A percentile compares a stretch with the other conserved stretches of the same genome.
phyloP scores from a whole-genome alignment of 441 rosid genomes.

The Populus trichocarpa region DNA sequence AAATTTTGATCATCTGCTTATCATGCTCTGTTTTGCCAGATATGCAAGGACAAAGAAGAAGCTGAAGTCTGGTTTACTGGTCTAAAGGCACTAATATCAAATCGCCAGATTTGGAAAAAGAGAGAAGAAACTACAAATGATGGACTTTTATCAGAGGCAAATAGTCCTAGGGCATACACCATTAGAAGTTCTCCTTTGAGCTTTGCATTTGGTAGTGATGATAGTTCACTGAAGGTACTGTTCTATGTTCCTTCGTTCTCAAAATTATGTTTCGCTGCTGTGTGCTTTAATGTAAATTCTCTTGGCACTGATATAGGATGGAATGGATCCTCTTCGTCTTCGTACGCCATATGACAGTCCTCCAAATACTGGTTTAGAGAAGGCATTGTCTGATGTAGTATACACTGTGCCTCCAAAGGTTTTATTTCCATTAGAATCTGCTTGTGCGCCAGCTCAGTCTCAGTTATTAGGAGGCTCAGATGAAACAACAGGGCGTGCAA shows the following conservation, averaged over 20 bases:
- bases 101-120: constrained; percentile 64
- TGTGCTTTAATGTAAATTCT: constrained; percentile 12
- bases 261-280: background rate
- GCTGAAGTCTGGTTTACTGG: constrained; percentile 62
- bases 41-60: constrained; percentile 46
- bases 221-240: constrained; percentile 80
- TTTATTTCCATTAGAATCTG: constrained; percentile 71
- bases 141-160: constrained; percentile 86
- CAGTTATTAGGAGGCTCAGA: constrained; percentile 48
- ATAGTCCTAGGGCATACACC: constrained; percentile 85
- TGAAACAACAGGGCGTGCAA: constrained; percentile 41
- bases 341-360: constrained; percentile 94
- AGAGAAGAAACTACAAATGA: constrained; percentile 88
- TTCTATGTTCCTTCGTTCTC: constrained; percentile 1
- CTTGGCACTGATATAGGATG: constrained; percentile 48
- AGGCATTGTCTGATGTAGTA: constrained; percentile 73
- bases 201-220: constrained; percentile 90
- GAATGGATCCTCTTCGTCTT: constrained; percentile 53
- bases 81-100: constrained; percentile 84
- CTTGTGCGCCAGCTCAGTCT: constrained; percentile 41
- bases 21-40: constrained; percentile 18
- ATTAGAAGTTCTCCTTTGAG: constrained; percentile 88
- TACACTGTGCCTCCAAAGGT: constrained; percentile 81
- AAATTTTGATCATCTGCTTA: constrained; percentile 1
- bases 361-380: constrained; percentile 75